A percentile compares a stretch with the other conserved stretches of the same genome.
Conservation (phyloP, 495 filamentous ascomycete species). For the Cercophora samala region DNA sequence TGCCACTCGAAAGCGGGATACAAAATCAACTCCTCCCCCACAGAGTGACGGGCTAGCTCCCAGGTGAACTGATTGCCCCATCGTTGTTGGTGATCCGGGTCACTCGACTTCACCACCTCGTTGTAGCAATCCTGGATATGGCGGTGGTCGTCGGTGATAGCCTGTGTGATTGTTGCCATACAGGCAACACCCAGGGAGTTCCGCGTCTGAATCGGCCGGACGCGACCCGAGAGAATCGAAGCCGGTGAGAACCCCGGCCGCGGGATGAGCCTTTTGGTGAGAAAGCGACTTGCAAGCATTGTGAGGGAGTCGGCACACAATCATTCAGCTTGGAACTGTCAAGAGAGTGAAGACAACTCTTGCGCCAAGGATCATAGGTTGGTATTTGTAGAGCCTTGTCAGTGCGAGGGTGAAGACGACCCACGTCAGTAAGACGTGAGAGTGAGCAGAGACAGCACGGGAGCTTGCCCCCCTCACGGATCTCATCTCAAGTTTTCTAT, state of each 20-base stretch:
- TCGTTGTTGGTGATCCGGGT: slow-evolving; percentile 5
- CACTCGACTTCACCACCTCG: slow-evolving; percentile 2
- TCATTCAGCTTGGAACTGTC: not conserved
- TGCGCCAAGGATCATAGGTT: not conserved
- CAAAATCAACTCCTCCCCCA: slow-evolving; percentile 5
- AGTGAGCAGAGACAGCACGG: not conserved
- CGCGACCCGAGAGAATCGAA: not conserved
- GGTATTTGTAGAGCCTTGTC: not conserved
- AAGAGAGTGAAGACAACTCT: not conserved
- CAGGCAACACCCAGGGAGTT: slow-evolving; percentile 4
- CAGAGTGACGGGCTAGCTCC: slow-evolving; percentile 10
- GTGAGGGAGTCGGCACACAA: not conserved
- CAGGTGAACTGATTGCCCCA: slow-evolving; percentile 11
- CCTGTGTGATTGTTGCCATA: slow-evolving; percentile 7
- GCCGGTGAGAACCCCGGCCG: not conserved
- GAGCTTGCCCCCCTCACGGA: not conserved
- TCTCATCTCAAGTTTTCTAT: not conserved
- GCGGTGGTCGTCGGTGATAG: slow-evolving; percentile 11
- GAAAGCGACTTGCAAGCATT: not conserved
- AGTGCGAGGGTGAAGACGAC: not conserved
- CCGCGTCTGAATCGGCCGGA: not conserved
- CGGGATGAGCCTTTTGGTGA: not conserved
- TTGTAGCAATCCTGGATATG: slow-evolving; percentile 8
- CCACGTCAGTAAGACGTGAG: not conserved
- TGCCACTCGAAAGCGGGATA: slow-evolving; percentile 13